Base-by-base conservation (phyloP, 2,329 filamentous ascomycete genomes). In the Colletotrichum destructivum region DNA sequence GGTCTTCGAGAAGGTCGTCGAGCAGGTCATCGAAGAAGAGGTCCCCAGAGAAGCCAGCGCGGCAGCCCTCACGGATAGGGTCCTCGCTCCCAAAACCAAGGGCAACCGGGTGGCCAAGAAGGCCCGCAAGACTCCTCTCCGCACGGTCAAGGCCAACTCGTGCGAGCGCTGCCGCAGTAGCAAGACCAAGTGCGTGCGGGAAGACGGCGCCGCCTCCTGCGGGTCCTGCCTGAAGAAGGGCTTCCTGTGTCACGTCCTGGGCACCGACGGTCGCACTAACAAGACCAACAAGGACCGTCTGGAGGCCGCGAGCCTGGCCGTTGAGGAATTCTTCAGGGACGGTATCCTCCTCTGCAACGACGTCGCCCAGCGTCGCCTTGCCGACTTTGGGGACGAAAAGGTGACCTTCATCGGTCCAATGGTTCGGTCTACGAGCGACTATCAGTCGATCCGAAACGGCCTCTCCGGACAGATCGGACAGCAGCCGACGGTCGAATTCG, bases 131-230 rank as follows among this genome's bases (percentile, higher is more conserved):
- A 9, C 21, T 52, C 0, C 21, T 4, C 9, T 4, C 21, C 46
- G 60, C 15, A 7, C 15, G 3, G 60, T 62, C 46, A 51, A 40
- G 47, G 31, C 60, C 35, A 51, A 51, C 40, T 51, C 60, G 8
- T 62, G 60, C 35, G 31, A 42, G 4, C n/a, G 31, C 4, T 62
- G 60, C 35, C 60, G 60, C 11, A 31, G 46, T 18, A 62, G 49
- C 46, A 62, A 62, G 47, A 38, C 35, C 47, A 52, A 42, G 47
- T 62, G 60, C 46, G 60, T 40, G 1, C 8, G 35, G n/a, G 55
- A 15, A 21, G 60, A n/a, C 3, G 46, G 31, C n/a, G 5, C n/a
- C 31, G n/a, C n/a, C 11, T 8, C 18, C 35, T 62, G 60, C n/a
- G 4, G 1, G 2, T 7, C 2, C 7, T 62, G 60, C 47, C 9